phyloP scores from a whole-genome alignment of 345 rosid species.

The Pistacia vera region DNA sequence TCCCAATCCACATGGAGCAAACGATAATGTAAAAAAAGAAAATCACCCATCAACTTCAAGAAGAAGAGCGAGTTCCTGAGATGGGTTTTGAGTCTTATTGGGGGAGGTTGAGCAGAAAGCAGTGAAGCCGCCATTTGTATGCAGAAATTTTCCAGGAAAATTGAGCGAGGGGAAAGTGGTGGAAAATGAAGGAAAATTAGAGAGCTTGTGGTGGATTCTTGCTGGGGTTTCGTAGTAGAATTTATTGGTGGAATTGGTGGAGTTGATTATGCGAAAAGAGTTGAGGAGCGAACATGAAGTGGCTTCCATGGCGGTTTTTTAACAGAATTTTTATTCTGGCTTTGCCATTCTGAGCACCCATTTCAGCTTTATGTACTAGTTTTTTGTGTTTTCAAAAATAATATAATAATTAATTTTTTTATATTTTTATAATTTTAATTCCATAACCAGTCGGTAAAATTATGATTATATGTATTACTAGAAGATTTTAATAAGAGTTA shows the following conservation, averaged over 20 bases:
- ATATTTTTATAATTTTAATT: too few relatives aligned
- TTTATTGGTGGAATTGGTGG: constrained; percentile 25
- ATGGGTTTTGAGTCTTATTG: constrained; percentile 34
- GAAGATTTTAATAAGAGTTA: too few relatives aligned
- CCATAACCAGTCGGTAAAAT: too few relatives aligned
- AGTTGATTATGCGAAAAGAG: constrained; percentile 30
- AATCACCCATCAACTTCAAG: constrained; percentile 91
- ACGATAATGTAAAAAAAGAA: background rate
- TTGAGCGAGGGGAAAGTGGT: constrained; percentile 21
- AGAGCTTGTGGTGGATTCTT: constrained; percentile 21
- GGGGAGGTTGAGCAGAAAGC: constrained; percentile 40
- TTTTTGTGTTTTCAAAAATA: too few relatives aligned
- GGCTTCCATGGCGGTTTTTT: constrained; percentile 37
- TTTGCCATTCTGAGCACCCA: background rate
- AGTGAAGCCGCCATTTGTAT: constrained; percentile 37
- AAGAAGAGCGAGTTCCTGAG: constrained; percentile 67
- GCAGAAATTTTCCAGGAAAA: constrained; percentile 31
- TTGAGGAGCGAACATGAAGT: constrained; percentile 44
- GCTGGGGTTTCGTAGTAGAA: constrained; percentile 9
- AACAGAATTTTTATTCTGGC: background rate
- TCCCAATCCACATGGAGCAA: background rate
- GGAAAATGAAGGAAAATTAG: constrained; percentile 26
- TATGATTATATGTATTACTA: too few relatives aligned
- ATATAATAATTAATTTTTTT: too few relatives aligned
- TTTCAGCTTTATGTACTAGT: background rate